Evolutionary conservation across 345 rosid genomes (phyloP).

Genomic region (Theobroma cacao): DNA sequence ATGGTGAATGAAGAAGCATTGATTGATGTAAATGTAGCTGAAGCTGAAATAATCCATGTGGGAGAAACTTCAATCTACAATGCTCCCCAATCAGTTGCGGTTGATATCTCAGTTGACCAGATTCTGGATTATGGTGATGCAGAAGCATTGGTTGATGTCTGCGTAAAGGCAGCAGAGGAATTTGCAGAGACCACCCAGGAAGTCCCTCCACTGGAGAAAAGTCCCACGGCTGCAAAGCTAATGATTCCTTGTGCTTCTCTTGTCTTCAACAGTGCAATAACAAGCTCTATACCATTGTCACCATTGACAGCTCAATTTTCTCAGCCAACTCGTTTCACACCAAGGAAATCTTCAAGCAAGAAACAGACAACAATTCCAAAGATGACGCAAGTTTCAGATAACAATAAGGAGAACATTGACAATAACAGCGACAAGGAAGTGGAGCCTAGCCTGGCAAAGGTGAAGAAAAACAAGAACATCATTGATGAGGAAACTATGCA

Average conservation of each 20-base stretch:
- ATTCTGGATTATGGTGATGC: not conserved
- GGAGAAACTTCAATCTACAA: not conserved
- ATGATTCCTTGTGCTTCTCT: slow-evolving; percentile 1
- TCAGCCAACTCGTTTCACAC: slow-evolving; percentile 19
- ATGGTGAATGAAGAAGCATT: not conserved
- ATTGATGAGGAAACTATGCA: slow-evolving; percentile 19
- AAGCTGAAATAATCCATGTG: not conserved
- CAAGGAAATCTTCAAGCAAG: slow-evolving; percentile 26
- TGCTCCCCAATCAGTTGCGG: not conserved
- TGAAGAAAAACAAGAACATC: slow-evolving; percentile 17
- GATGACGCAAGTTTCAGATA: slow-evolving; percentile 7
- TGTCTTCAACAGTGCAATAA: not conserved
- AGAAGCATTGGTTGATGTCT: slow-evolving; percentile 11
- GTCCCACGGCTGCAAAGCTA: slow-evolving; percentile 20
- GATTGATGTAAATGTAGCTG: not conserved
- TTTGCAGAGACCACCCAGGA: not conserved
- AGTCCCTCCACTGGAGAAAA: slow-evolving; percentile 17
- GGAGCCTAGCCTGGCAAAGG: slow-evolving; percentile 16
- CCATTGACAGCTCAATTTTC: slow-evolving; percentile 29
- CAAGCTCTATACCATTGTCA: not conserved
- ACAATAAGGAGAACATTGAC: slow-evolving; percentile 38
- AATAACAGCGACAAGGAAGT: slow-evolving; percentile 12
- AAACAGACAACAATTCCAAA: slow-evolving; percentile 24
- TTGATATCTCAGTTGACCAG: not conserved
- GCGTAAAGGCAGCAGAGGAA: slow-evolving; percentile 19